A percentile compares a stretch with the other conserved stretches of the same genome.
Evolutionary conservation across 1,284 basidiomycete species (phyloP).

Genomic region (Sanguinoderma infundibulare): DNA sequence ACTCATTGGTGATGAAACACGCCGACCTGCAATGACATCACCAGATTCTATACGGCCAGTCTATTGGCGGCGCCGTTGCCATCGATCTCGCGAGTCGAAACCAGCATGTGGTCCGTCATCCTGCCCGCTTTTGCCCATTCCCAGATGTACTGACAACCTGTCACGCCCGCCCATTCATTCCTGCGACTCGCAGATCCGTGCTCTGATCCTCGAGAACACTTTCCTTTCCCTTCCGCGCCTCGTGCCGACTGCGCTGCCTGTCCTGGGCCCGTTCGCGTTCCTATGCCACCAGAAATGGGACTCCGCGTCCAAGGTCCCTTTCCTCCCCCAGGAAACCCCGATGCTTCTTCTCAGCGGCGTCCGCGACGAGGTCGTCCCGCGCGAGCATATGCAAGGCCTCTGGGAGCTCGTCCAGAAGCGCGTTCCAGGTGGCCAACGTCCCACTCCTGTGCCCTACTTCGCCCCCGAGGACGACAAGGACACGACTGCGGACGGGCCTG

Average conservation of each 20-base stretch:
- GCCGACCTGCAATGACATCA: neutral
- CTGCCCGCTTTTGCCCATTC: neutral
- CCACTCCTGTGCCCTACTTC: slow-evolving; percentile 6
- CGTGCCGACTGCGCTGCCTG: slow-evolving; percentile 82
- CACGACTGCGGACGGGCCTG: slow-evolving; percentile 13
- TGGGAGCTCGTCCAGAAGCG: slow-evolving; percentile 64
- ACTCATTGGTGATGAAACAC: neutral
- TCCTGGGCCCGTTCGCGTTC: slow-evolving; percentile 78
- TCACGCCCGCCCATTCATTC: neutral
- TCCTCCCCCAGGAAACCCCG: slow-evolving; percentile 73
- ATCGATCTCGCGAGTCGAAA: slow-evolving; percentile 88
- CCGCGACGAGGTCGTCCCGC: slow-evolving; percentile 86
- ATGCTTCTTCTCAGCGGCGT: slow-evolving; percentile 88
- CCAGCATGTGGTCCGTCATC: slow-evolving; percentile 58
- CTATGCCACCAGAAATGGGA: slow-evolving; percentile 94
- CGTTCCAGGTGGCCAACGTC: slow-evolving; percentile 28
- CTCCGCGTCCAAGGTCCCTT: slow-evolving; percentile 70
- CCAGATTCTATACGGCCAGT: slow-evolving; percentile 89
- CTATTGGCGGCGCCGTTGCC: slow-evolving; percentile 94
- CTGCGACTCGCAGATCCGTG: slow-evolving; percentile 54
- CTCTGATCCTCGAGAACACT: slow-evolving; percentile 92
- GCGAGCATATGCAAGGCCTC: slow-evolving; percentile 81
- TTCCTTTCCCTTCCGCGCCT: slow-evolving; percentile 83
- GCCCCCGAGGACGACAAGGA: slow-evolving; percentile 17
- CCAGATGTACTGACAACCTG: neutral